phyloP scores from a whole-genome alignment of 805 yeast genomes.

The Metschnikowia henanensis region DNA sequence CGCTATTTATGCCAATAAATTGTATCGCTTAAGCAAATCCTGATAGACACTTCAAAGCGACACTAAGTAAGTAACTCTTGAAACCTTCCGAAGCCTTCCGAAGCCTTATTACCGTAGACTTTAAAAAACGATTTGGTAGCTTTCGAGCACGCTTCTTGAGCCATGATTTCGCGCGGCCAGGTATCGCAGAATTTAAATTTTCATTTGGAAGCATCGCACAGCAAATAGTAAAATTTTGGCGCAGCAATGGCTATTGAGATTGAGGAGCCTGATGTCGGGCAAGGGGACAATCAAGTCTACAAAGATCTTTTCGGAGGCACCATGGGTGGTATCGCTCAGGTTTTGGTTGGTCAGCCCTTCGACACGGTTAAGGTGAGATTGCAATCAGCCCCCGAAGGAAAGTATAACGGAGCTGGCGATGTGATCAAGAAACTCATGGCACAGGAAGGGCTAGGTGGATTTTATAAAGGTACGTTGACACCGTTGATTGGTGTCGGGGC shows the following conservation, averaged over 20 bases:
- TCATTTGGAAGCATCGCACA: neutral
- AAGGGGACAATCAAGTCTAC: slow-evolving; percentile 45
- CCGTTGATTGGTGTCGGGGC: slow-evolving; percentile 74
- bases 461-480: slow-evolving; percentile 47
- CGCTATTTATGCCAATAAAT: no score
- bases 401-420: slow-evolving; percentile 70
- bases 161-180: neutral
- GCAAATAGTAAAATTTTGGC: neutral
- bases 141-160: no score
- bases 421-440: slow-evolving; percentile 69
- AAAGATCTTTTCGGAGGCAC: slow-evolving; percentile 92
- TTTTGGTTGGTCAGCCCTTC: slow-evolving; percentile 93
- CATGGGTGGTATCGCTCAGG: slow-evolving; percentile 95
- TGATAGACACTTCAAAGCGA: no score
- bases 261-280: slow-evolving; percentile 41
- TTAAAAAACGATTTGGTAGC: no score
- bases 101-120: no score
- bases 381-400: slow-evolving; percentile 82
- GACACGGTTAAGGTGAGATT: slow-evolving; percentile 93
- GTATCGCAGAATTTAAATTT: slow-evolving; percentile 3
- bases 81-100: no score
- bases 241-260: slow-evolving; percentile 37
- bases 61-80: no score
- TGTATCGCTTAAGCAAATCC: no score
- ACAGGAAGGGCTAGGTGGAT: slow-evolving; percentile 41